These are phyloP conservation scores for Quercus wislizeni DNA, from an alignment of 306 rosid species.

Conservation along the genomic window DNA sequence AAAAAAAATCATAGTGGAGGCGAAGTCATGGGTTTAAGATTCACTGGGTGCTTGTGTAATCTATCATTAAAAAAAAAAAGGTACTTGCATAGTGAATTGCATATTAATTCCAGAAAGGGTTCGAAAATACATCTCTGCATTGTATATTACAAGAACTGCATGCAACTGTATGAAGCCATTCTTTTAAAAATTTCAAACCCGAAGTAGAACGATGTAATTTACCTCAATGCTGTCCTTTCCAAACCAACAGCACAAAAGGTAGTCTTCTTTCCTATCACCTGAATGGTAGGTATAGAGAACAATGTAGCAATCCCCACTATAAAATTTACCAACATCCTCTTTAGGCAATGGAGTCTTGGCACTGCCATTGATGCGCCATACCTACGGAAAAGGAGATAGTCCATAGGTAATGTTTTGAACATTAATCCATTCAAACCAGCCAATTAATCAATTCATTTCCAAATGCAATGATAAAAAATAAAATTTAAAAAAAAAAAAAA, in stretches of 20 bases:
- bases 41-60: neutral
- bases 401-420: neutral
- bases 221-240: constrained; percentile 96
- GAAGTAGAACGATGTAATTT: constrained; percentile 24
- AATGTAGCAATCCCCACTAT: constrained; percentile 94
- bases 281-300: constrained; percentile 87
- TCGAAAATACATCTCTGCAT: neutral
- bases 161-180: neutral
- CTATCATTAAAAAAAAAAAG: neutral
- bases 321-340: constrained; percentile 92
- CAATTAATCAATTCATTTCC: neutral
- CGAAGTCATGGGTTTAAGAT: neutral
- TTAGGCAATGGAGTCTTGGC: constrained; percentile 74
- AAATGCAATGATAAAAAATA: constrained; percentile 2
- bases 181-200: constrained; percentile 6
- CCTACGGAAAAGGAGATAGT: constrained; percentile 44
- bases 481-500: too few relatives aligned
- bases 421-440: constrained; percentile 15
- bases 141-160: neutral
- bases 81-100: neutral
- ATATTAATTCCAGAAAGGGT: neutral
- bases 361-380: constrained; percentile 90
- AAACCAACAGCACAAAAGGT: constrained; percentile 90
- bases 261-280: constrained; percentile 97
- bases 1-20: neutral